A percentile compares a stretch with the other conserved stretches of the same genome.
phyloP scores from a whole-genome alignment of 2,329 filamentous ascomycete genomes.

The Pezicula rhizophila region DNA sequence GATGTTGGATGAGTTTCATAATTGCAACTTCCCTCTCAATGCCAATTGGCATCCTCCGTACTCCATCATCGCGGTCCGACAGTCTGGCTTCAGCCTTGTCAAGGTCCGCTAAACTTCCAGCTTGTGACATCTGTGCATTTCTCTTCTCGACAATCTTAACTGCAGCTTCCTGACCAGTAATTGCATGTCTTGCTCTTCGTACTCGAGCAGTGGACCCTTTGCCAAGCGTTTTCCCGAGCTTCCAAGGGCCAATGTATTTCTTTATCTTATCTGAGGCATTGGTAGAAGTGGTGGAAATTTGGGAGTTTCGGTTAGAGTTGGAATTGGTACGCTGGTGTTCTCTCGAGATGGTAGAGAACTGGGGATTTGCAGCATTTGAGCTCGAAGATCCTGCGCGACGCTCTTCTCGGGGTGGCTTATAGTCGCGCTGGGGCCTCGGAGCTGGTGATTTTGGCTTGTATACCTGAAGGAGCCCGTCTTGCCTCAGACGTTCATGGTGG shows the following conservation, averaged over 20 bases:
- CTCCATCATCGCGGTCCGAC: constrained; percentile 49
- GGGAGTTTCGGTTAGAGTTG: constrained; percentile 32
- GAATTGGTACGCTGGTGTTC: constrained; percentile 17
- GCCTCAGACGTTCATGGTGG: constrained; percentile 21
- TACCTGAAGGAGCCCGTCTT: constrained; percentile 14
- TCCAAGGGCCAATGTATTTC: constrained; percentile 89
- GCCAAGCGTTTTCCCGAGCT: constrained; percentile 81
- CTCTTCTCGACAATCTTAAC: constrained; percentile 93
- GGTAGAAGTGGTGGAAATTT: constrained; percentile 32
- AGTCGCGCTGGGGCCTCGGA: constrained; percentile 8
- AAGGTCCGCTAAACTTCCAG: constrained; percentile 77
- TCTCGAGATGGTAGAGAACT: constrained; percentile 29
- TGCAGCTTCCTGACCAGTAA: constrained; percentile 76
- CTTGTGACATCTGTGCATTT: constrained; percentile 72
- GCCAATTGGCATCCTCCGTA: constrained; percentile 73
- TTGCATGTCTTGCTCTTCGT: constrained; percentile 72
- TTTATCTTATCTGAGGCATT: constrained; percentile 36
- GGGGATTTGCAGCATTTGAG: constrained; percentile 25
- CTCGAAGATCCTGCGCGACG: constrained; percentile 20
- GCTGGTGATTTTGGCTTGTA: constrained; percentile 6
- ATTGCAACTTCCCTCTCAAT: constrained; percentile 95
- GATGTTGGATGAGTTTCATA: constrained; percentile 92
- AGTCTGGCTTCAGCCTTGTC: constrained; percentile 63
- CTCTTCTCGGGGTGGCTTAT: constrained; percentile 4
- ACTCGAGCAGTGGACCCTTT: constrained; percentile 87